Conservation (phyloP, 108 stramenopile species). For the Chaetoceros tenuissimus region DNA sequence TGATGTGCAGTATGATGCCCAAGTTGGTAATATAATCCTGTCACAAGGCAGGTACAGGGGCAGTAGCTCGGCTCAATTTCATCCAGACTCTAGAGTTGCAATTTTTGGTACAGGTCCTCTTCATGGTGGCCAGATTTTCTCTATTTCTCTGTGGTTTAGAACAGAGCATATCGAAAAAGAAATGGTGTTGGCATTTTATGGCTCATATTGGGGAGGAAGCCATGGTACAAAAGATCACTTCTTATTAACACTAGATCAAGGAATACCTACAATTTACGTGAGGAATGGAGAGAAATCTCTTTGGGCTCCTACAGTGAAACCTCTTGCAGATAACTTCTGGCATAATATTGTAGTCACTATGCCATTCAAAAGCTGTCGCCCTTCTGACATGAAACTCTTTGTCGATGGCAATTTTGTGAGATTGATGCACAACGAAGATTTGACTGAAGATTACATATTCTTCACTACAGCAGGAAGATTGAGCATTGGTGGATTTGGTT, state of each 20-base stretch:
- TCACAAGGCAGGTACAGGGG: not conserved
- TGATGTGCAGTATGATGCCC: constrained; percentile 4
- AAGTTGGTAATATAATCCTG: not conserved
- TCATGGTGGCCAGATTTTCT: constrained; percentile 1
- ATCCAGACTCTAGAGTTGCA: not conserved
- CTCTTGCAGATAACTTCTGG: constrained; percentile 3
- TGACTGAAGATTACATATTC: not conserved
- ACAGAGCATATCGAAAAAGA: not conserved
- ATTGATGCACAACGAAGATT: not conserved
- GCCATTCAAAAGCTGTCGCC: constrained; percentile 4
- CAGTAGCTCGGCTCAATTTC: too few species aligned
- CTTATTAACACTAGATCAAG: not conserved
- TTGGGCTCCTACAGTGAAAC: not conserved
- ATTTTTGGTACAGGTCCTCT: constrained; percentile 4
- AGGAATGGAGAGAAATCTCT: not conserved
- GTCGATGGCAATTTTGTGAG: not conserved
- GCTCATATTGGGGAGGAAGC: not conserved
- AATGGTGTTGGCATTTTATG: not conserved
- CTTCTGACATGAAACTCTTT: not conserved
- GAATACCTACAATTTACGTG: not conserved
- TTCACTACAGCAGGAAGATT: not conserved
- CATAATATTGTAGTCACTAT: constrained; percentile 1
- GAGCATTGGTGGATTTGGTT: constrained; percentile 2
- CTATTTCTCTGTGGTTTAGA: constrained; percentile 3
- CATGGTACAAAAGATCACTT: not conserved